Percentiles rank a stretch among this genome's conserved stretches.
These are phyloP conservation scores for Ustilago hordei DNA, from an alignment of 1,284 basidiomycete genomes.

Conservation along the genomic window DNA sequence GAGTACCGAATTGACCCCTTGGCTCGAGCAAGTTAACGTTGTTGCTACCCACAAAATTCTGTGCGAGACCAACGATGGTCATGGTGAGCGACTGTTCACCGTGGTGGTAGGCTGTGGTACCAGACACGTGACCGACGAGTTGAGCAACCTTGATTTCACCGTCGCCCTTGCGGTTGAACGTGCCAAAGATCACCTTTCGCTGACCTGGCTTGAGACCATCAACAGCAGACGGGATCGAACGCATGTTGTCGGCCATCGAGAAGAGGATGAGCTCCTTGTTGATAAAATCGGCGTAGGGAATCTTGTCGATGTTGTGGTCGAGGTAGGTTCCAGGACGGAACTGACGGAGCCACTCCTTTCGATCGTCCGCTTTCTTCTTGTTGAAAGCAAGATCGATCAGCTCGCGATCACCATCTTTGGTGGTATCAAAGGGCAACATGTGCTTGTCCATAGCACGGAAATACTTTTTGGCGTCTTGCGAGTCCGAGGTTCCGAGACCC, in stretches of 20 bases:
- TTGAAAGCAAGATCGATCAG: conserved; percentile 98
- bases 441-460: conserved; percentile 93
- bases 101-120: conserved; percentile 96
- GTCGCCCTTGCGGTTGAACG: conserved; percentile 93
- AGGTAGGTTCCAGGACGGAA: conserved; percentile 97
- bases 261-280: conserved; percentile 98
- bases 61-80: conserved; percentile 94
- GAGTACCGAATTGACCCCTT: conserved; percentile 94
- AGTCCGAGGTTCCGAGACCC: conserved; percentile 95
- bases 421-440: conserved; percentile 89
- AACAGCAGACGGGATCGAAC: conserved; percentile 82
- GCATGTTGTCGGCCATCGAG: conserved; percentile 99
- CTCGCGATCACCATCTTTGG: conserved; percentile 83
- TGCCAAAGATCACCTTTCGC: conserved; percentile 93
- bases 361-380: conserved; percentile 99
- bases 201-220: conserved; percentile 99
- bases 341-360: conserved; percentile 97
- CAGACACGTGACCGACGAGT: conserved; percentile 90
- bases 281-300: conserved; percentile 93
- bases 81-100: conserved; percentile 87
- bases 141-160: conserved; percentile 89
- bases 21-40: conserved; percentile 92
- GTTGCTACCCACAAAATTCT: conserved; percentile 95
- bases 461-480: conserved; percentile 90
- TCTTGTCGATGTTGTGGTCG: conserved; percentile 87